Base-by-base conservation (phyloP, 768 basidiomycete genomes). In the Amanita phalloides region DNA sequence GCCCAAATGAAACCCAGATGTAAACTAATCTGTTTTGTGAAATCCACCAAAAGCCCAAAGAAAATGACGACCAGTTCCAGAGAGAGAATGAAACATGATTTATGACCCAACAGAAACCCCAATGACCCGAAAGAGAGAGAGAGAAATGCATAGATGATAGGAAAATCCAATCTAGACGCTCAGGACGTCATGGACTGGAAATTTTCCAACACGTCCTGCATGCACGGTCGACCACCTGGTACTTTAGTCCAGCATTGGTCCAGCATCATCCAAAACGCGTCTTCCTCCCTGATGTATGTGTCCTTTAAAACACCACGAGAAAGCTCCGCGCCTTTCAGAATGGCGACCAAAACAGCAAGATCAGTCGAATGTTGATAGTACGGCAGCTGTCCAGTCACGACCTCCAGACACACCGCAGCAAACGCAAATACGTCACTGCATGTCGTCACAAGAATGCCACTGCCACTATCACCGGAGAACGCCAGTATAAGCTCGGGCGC, bases 391-490 rank as follows among this genome's bases (percentile, higher is more conserved):
- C 73, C 78, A 2, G 77, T 77, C 0, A 72, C 71, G 39, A 81
- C 66, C 79, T 81, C 45, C 11, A 30, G 47, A 61, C 79, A 80
- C 39, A 82, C 72, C 17, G 74, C 78, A 1, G 68, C 78, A 60
- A 78, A 82, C 1, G 79, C 75, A 53, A 77, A 82, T 20, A 81
- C 76, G 56, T 82, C 80, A 39, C 75, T 79, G 43, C 63, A 65
- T 0, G 71, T 77, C 10, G 79, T 77, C 50, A 79, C 73, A 0
- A 41, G 20, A 21, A 11, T 21, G 39, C 21, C 9, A 5, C 39
- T 23, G 20, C 39, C 21, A 21, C 21, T 10, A 23, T 41, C 39
- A 1, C 39, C 39, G 32, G 32, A 33, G 4, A 33, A 33, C 11
- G 30, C 3, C 30, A 30, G 30, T 11, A 81, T 66, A 33, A 81